phyloP scores from a whole-genome alignment of 2,329 filamentous ascomycete species.

The Fusarium algeriense region DNA sequence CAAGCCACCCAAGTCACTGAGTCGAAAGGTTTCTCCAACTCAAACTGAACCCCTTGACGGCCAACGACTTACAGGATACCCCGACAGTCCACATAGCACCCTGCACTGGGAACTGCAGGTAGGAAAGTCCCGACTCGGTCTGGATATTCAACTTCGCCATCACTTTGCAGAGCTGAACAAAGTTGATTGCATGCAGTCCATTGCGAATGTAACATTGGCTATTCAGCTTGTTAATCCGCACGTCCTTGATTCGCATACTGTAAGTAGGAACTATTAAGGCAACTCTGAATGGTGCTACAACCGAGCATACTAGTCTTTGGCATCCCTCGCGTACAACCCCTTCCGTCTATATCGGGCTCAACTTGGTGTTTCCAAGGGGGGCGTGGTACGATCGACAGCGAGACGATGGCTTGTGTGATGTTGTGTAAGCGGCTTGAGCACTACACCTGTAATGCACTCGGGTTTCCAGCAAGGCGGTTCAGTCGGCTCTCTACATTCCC shows the following conservation, averaged over 20 bases:
- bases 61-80: slow-evolving; percentile 14
- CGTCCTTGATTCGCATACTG: not conserved
- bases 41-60: slow-evolving; percentile 23
- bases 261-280: slow-evolving; percentile 20
- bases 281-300: slow-evolving; percentile 29
- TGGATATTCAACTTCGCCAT: slow-evolving; percentile 11
- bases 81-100: slow-evolving; percentile 15
- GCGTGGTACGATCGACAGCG: slow-evolving; percentile 39
- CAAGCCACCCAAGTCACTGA: slow-evolving; percentile 12
- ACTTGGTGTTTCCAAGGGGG: slow-evolving; percentile 20
- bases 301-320: slow-evolving; percentile 26
- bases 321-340: slow-evolving; percentile 27
- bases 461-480: slow-evolving; percentile 39
- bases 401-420: slow-evolving; percentile 36
- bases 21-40: slow-evolving; percentile 17
- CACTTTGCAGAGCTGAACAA: slow-evolving; percentile 12
- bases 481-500: slow-evolving; percentile 27
- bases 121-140: slow-evolving; percentile 15
- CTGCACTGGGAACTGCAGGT: slow-evolving; percentile 23
- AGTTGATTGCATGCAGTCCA: slow-evolving; percentile 18
- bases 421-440: slow-evolving; percentile 43
- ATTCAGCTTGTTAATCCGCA: slow-evolving; percentile 18
- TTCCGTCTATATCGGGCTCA: slow-evolving; percentile 33
- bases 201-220: slow-evolving; percentile 29
- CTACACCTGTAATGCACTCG: slow-evolving; percentile 24